Conservation (phyloP, 164 flowering plant genomes). For the Vitis labrusca region DNA sequence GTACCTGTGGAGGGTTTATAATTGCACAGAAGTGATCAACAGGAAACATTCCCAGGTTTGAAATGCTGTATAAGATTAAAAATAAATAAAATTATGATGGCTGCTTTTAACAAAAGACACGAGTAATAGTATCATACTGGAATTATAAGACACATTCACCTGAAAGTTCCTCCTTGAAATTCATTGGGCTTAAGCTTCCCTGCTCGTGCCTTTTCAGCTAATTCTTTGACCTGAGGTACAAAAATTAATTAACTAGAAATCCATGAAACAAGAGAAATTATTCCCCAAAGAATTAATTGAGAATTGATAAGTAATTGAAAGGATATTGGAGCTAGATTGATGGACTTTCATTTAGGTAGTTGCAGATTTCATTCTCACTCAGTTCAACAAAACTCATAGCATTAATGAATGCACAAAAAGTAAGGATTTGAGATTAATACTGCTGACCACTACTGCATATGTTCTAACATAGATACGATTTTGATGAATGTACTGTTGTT, state of each 20-base stretch:
- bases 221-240: constrained; percentile 74
- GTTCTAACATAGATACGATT: too few species aligned
- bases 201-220: constrained; percentile 89
- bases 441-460: too few species aligned
- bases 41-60: constrained; percentile 99
- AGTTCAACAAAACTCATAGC: too few species aligned
- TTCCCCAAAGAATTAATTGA: neutral
- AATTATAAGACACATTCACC: constrained; percentile 38
- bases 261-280: neutral
- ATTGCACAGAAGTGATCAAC: constrained; percentile 96
- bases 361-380: too few species aligned
- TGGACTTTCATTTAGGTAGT: too few species aligned
- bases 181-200: constrained; percentile 87
- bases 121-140: neutral
- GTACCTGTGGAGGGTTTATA: constrained; percentile 96
- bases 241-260: neutral
- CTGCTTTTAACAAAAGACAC: neutral
- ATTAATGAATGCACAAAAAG: too few species aligned
- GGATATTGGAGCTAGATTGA: too few species aligned
- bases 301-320: neutral
- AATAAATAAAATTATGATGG: neutral
- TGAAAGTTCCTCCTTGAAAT: constrained; percentile 98
- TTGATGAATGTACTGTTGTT: too few species aligned
- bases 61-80: constrained; percentile 67
- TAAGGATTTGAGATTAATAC: too few species aligned